Evolutionary conservation across 2,329 filamentous ascomycete genomes (phyloP).

Genomic region (Colletotrichum lentis): DNA sequence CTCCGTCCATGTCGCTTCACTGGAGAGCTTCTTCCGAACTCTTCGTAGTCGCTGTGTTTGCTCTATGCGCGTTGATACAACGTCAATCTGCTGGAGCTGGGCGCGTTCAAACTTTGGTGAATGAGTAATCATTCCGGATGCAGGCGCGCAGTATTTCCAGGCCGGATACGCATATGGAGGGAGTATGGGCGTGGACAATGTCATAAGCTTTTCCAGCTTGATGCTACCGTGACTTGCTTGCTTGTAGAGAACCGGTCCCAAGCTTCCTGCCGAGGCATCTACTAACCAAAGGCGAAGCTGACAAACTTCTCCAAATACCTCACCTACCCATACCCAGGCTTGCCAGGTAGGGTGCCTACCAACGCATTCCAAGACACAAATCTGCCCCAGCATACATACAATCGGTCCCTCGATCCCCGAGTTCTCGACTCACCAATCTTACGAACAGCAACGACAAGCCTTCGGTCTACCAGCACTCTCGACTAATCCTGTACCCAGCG

Average conservation of each 20-base stretch:
- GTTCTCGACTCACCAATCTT: not conserved
- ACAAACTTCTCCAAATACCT: not conserved
- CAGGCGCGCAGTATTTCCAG: not conserved
- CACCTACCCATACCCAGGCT: too few species aligned
- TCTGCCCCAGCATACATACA: not conserved
- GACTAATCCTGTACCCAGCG: not conserved
- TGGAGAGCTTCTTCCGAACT: not conserved
- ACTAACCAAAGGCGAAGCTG: not conserved
- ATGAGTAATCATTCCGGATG: not conserved
- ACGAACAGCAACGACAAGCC: too few species aligned
- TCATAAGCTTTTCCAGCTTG: not conserved
- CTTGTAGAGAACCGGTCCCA: not conserved
- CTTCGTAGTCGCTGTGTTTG: not conserved
- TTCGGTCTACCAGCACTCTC: not conserved
- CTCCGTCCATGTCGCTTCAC: not conserved
- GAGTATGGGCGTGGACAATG: not conserved
- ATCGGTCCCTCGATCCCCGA: not conserved
- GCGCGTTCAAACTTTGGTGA: not conserved
- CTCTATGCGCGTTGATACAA: not conserved
- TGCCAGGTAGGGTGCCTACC: too few species aligned
- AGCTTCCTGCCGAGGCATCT: conserved; percentile 26
- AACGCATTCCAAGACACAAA: not conserved
- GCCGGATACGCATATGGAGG: not conserved
- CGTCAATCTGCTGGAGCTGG: not conserved
- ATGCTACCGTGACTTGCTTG: not conserved